Evolutionary conservation across 768 basidiomycete species (phyloP), one percentile per base, ranked within the genome.

Genomic region (Lentinus tigrinus): DNA sequence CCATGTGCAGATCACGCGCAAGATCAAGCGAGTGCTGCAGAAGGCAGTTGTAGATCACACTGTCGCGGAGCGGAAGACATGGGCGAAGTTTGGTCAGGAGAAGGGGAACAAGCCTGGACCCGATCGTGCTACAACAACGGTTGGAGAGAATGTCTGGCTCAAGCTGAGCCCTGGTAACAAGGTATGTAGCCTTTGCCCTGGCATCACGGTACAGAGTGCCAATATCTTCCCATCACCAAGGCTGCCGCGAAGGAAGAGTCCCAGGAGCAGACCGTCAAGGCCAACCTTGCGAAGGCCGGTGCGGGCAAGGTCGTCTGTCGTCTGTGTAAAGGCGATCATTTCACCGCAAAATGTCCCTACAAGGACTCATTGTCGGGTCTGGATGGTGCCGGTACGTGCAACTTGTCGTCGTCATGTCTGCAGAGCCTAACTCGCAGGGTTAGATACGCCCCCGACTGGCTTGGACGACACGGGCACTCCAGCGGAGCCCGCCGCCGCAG

Each of bases 291-390:
- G 16, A 85, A 85, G 54, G 83, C 86, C 1, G 93, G 93, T 59
- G 86, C 85, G 21, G 93, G 93, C 69, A 94, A 94, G 70, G 91
- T 99, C 62, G 74, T 81, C 43, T 99, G 97, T 81, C 83, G 97
- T 63, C 77, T 97, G 54, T 98, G 97, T 78, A 93, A 96, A 70
- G 97, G 96, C 52, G 91, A 90, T 63, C 97, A 98, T 77, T 98
- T 95, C 74, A 99, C 97, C 14, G 91, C 95, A 62, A 95, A 95
- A 73, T 98, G 97, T 81, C 97, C 97, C 6, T 95, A 95, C 82
- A 97, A 95, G 75, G 95, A 98, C 67, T 89, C 91, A 9, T 82
- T 99, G 14, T 88, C 87, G 10, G 89, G 85, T 3, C 77, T 94
- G 47, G 91, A 82, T 28, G 78, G 78, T 13, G 74, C 76, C 4